Evolutionary conservation across 768 basidiomycete species (phyloP).

Genomic region (Leccinum variicolor): DNA sequence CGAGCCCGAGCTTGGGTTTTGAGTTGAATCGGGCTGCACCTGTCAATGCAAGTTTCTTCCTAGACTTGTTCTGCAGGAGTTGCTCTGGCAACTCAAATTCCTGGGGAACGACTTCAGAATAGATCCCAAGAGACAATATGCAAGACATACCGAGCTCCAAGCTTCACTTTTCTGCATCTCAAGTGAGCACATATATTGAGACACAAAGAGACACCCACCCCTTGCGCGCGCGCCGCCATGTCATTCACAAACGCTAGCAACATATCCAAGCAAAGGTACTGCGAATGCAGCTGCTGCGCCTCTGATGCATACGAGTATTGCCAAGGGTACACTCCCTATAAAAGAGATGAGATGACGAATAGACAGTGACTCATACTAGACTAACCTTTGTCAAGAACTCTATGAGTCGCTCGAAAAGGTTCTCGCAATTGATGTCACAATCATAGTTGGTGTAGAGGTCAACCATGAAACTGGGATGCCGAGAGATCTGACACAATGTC

Average conservation of each 20-base stretch:
- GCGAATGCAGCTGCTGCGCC: conserved; percentile 69
- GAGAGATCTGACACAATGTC: conserved; percentile 74
- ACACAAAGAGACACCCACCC: conserved; percentile 32
- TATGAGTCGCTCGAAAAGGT: conserved; percentile 86
- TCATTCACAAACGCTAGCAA: conserved; percentile 83
- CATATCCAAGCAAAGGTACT: conserved; percentile 85
- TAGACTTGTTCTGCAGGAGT: conserved; percentile 68
- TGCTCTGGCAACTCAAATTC: conserved; percentile 52
- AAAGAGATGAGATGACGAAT: conserved; percentile 4
- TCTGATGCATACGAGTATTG: conserved; percentile 58
- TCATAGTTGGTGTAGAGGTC: conserved; percentile 97
- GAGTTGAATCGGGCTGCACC: conserved; percentile 87
- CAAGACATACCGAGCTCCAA: conserved; percentile 61
- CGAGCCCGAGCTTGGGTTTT: conserved; percentile 87
- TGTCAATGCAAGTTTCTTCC: conserved; percentile 80
- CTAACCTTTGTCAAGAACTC: conserved; percentile 85
- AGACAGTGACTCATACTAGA: neutral
- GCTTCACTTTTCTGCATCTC: conserved; percentile 37
- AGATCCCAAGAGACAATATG: neutral
- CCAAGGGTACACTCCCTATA: conserved; percentile 76
- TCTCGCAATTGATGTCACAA: conserved; percentile 95
- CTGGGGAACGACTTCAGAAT: conserved; percentile 33
- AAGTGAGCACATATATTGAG: conserved; percentile 10
- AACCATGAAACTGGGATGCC: conserved; percentile 89
- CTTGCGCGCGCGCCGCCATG: conserved; percentile 69